Base-by-base conservation (phyloP, 768 basidiomycete species). In the Leccinum subgranulosum region DNA sequence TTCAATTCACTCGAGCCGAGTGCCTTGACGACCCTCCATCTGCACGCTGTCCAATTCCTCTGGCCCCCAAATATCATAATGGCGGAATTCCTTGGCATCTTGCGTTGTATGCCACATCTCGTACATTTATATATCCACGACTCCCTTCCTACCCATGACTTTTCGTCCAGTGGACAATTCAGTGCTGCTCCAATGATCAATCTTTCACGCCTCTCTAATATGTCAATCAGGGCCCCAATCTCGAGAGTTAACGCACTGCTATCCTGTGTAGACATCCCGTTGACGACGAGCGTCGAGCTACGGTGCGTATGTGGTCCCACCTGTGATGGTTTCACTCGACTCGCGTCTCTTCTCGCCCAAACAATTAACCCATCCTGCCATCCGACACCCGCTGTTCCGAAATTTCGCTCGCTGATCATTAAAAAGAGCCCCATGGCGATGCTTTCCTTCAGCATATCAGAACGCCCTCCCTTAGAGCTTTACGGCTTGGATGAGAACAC, bases 1-100 rank as follows among this genome's bases (percentile, higher is more conserved):
- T 49, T 3, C 17, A 10, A 49, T 39, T 39, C 19, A 27, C 39
- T 51, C 29, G 21, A 19, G 29, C 46, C 14, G 15, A 45, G 52
- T 28, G 66, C 68, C 46, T 74, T 81, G 10, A 73, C 70, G 3
- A 65, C 67, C 53, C 68, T 81, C 27, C 69, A 66, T 39, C 60
- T 80, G 3, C 60, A 68, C 29, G 33, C 69, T 49, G 53, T 73
- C 3, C 52, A 68, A 25, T 17, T 4, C 21, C 49, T 6, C 55
- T 64, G 14, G 29, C 69, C 66, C 17, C 75, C 74, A 1, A 60
- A 68, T 9, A 64, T 68, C 12, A n/a, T 8, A 0, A n/a, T 10
- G 9, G 53, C 53, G 4, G 69, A 74, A 33, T 60, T 81, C 14
- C 53, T 75, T 8, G 55, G 66, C 21, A 65, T 66, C 14, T 69